Conservation (phyloP, 768 basidiomycete species). For the Rubroboletus satanas region DNA sequence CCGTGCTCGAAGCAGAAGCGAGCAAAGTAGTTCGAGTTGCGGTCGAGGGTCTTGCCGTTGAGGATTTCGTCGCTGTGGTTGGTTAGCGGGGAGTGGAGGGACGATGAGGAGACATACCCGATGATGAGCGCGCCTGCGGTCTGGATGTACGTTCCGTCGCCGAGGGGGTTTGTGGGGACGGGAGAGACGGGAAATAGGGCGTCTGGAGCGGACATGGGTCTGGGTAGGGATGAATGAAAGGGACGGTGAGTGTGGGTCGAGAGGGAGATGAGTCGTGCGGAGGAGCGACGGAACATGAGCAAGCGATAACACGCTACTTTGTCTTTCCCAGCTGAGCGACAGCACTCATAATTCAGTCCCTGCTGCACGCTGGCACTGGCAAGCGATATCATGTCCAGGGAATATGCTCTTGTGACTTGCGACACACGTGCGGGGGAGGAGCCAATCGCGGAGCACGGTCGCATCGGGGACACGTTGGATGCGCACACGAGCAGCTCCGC, state of each 20-base stretch:
- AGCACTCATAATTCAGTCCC: too few species aligned
- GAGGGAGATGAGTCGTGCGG: background rate
- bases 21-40: conserved; percentile 83
- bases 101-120: conserved; percentile 44
- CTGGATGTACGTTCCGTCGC: conserved; percentile 42
- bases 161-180: background rate
- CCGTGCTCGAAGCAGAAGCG: conserved; percentile 87
- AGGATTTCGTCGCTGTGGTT: conserved; percentile 76
- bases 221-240: background rate
- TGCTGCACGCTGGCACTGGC: too few species aligned
- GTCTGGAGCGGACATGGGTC: background rate
- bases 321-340: too few species aligned
- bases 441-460: conserved; percentile 15
- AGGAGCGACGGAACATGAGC: conserved; percentile 14
- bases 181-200: background rate
- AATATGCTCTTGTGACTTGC: conserved; percentile 3
- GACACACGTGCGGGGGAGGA: conserved; percentile 19
- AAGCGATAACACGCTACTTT: background rate
- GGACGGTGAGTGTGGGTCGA: background rate
- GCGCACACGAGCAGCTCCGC: conserved; percentile 22
- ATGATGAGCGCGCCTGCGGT: conserved; percentile 75
- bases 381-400: too few species aligned
- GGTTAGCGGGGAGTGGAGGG: background rate
- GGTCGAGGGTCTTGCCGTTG: conserved; percentile 85
- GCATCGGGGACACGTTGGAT: conserved; percentile 13